Conservation (phyloP, 371 early-diverging fungal genomes). For the Phascolomyces articulosus region DNA sequence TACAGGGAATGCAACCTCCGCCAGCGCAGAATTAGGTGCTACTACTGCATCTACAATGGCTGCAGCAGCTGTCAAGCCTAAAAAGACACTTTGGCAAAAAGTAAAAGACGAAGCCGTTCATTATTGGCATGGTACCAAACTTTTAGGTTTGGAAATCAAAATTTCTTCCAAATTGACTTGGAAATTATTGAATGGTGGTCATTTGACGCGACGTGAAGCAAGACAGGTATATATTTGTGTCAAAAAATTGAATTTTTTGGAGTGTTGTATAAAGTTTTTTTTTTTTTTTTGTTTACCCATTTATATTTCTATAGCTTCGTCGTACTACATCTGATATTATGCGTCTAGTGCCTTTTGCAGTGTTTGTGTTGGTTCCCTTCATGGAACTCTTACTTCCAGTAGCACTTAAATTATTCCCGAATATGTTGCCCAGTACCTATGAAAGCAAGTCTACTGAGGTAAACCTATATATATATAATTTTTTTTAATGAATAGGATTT, state of each 20-base stretch:
- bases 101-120: slow-evolving; percentile 92
- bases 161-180: slow-evolving; percentile 84
- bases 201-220: slow-evolving; percentile 88
- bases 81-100: slow-evolving; percentile 75
- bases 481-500: too few relatives aligned
- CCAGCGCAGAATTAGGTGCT: slow-evolving; percentile 9
- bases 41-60: slow-evolving; percentile 21
- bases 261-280: neutral
- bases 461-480: neutral
- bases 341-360: slow-evolving; percentile 90
- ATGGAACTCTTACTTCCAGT: slow-evolving; percentile 93
- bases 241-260: neutral
- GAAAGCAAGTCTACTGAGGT: slow-evolving; percentile 86
- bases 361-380: slow-evolving; percentile 94
- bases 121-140: slow-evolving; percentile 95
- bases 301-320: slow-evolving; percentile 51
- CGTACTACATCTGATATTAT: slow-evolving; percentile 89
- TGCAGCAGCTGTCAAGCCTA: slow-evolving; percentile 43
- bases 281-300: neutral
- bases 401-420: slow-evolving; percentile 92
- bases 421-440: slow-evolving; percentile 96
- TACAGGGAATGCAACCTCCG: neutral
- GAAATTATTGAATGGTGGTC: slow-evolving; percentile 77
- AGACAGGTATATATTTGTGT: slow-evolving; percentile 77
- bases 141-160: slow-evolving; percentile 86